Conservation (phyloP, 2,329 filamentous ascomycete species). For the Cladobotryum protrusum region DNA sequence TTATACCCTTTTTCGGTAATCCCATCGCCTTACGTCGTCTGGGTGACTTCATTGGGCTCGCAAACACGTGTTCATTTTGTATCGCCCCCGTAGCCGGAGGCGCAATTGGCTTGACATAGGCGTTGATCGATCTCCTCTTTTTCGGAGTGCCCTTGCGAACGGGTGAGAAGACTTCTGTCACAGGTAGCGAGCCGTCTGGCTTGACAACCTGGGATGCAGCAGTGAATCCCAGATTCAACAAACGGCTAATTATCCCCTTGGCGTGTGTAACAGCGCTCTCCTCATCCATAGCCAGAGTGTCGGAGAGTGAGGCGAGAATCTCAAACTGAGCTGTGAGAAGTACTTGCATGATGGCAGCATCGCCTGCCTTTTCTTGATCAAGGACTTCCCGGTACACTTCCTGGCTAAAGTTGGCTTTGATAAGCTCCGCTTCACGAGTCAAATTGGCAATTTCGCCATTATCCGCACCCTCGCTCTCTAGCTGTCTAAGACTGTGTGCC, state of each 20-base stretch:
- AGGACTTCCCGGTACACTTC: conserved; percentile 72
- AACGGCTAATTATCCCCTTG: conserved; percentile 66
- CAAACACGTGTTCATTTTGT: conserved; percentile 23
- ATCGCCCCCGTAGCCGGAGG: conserved; percentile 36
- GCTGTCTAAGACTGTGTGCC: conserved; percentile 73
- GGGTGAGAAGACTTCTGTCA: conserved; percentile 63
- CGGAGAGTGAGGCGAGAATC: conserved; percentile 74
- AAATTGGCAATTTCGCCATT: conserved; percentile 61
- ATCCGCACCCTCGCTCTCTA: conserved; percentile 56
- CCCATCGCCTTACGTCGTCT: conserved; percentile 64
- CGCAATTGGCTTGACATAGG: conserved; percentile 38
- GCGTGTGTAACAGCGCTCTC: conserved; percentile 76
- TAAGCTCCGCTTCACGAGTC: conserved; percentile 73
- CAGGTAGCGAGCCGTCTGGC: conserved; percentile 64
- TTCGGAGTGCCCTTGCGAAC: conserved; percentile 71
- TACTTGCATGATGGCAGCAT: conserved; percentile 72
- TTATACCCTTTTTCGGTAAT: conserved; percentile 60
- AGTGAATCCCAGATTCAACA: conserved; percentile 69
- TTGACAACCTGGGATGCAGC: conserved; percentile 82
- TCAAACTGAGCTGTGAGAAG: conserved; percentile 89
- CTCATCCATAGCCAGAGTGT: conserved; percentile 76
- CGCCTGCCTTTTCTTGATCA: conserved; percentile 77
- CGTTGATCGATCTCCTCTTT: conserved; percentile 50
- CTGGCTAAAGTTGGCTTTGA: conserved; percentile 75
- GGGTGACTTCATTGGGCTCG: conserved; percentile 66